Conservation (phyloP, 129 eudicot species). For the Saposhnikovia divaricata region DNA sequence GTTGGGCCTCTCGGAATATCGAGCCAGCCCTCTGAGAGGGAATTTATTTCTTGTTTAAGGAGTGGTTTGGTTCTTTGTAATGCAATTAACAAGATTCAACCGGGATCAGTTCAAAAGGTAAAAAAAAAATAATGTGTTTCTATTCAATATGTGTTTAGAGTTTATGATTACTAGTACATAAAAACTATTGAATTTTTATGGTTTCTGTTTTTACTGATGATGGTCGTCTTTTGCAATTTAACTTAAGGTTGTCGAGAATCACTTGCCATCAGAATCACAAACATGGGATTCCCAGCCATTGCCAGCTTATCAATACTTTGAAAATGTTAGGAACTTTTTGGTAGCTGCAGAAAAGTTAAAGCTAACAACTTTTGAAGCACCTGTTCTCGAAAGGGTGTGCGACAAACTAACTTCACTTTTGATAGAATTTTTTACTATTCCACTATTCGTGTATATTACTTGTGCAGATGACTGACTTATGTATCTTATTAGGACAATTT, state of each 20-base stretch:
- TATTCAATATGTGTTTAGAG: neutral
- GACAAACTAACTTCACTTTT: neutral
- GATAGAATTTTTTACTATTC: neutral
- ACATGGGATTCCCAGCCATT: constrained; percentile 89
- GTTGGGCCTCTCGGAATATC: constrained; percentile 77
- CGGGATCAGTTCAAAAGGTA: constrained; percentile 92
- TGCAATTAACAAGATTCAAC: constrained; percentile 73
- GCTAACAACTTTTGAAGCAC: constrained; percentile 81
- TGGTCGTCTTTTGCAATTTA: neutral
- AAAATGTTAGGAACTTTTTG: constrained; percentile 82
- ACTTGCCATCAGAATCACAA: constrained; percentile 29
- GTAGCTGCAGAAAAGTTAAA: constrained; percentile 59
- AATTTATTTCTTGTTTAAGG: constrained; percentile 84
- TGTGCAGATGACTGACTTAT: constrained; percentile 34
- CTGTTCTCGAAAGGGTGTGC: constrained; percentile 80
- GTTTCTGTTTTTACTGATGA: neutral
- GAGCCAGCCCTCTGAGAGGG: constrained; percentile 59
- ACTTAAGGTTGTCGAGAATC: constrained; percentile 65
- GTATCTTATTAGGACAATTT: constrained; percentile 47
- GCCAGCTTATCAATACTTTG: constrained; percentile 96
- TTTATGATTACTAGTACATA: neutral
- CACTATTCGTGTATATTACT: neutral
- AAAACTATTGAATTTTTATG: neutral
- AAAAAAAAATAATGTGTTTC: neutral
- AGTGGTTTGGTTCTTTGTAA: constrained; percentile 88